Evolutionary conservation across 352 stramenopile species (phyloP).

Genomic region (Peronospora tabacina): DNA sequence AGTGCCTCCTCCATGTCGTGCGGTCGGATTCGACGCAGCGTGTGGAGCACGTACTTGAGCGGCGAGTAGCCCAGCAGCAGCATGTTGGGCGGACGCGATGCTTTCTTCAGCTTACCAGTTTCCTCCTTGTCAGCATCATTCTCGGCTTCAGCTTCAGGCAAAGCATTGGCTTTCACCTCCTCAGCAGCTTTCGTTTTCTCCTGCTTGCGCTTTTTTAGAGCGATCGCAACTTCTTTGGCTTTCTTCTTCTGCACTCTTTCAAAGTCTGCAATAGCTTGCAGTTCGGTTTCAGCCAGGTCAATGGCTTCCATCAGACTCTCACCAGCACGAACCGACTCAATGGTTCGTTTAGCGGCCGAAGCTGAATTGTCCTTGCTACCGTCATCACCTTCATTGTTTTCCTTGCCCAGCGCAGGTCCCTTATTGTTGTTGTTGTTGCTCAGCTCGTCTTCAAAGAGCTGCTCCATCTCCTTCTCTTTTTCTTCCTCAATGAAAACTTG

Average conservation of each 20-base stretch:
- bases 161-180: slow-evolving; percentile 41
- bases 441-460: slow-evolving; percentile 92
- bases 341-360: slow-evolving; percentile 87
- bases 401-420: slow-evolving; percentile 55
- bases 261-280: slow-evolving; percentile 77
- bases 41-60: slow-evolving; percentile 91
- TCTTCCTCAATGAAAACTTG: slow-evolving; percentile 98
- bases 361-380: slow-evolving; percentile 56
- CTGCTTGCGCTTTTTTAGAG: slow-evolving; percentile 55
- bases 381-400: slow-evolving; percentile 31
- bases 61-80: slow-evolving; percentile 93
- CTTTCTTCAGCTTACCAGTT: slow-evolving; percentile 36
- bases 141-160: slow-evolving; percentile 16
- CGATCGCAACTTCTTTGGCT: slow-evolving; percentile 36
- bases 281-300: slow-evolving; percentile 88
- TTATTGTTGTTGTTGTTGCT: slow-evolving; percentile 66
- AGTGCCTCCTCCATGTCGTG: slow-evolving; percentile 96
- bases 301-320: slow-evolving; percentile 93
- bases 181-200: slow-evolving; percentile 28
- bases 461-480: slow-evolving; percentile 91
- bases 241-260: slow-evolving; percentile 60
- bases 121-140: slow-evolving; percentile 27
- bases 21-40: slow-evolving; percentile 87
- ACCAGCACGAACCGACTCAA: slow-evolving; percentile 86
- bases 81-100: slow-evolving; percentile 81